A percentile compares a stretch with the other conserved stretches of the same genome.
These are phyloP conservation scores for Sanguinoderma infundibulare DNA, from an alignment of 1,284 basidiomycete species.

Conservation along the genomic window DNA sequence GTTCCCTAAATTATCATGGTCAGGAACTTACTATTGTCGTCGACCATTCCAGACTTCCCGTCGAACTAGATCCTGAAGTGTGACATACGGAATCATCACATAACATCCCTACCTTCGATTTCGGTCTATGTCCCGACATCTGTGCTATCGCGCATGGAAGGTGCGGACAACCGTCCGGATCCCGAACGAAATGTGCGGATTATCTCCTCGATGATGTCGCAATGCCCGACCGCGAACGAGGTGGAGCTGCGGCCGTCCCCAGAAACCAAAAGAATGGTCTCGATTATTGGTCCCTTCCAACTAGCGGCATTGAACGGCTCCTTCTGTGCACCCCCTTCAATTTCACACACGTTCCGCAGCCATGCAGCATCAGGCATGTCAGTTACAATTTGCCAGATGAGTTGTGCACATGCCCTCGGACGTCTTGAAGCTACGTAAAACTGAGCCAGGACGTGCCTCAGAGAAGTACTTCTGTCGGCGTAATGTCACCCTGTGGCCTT, in stretches of 20 bases:
- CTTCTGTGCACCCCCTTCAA: neutral
- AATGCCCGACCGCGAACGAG: too few relatives aligned
- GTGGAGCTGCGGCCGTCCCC: too few relatives aligned
- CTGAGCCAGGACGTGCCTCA: slow-evolving; percentile 5
- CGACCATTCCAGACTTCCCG: neutral
- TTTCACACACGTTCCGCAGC: neutral
- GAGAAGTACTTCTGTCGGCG: slow-evolving; percentile 9
- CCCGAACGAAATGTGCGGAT: neutral
- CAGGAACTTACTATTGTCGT: neutral
- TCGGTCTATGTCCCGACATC: neutral
- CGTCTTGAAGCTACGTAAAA: slow-evolving; percentile 16
- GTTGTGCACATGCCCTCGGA: slow-evolving; percentile 18
- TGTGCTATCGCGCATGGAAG: neutral
- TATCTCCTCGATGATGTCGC: neutral
- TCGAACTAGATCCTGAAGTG: neutral
- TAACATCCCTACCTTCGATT: neutral
- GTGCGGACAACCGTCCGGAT: neutral
- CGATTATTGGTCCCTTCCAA: too few relatives aligned
- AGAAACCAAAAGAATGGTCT: too few relatives aligned
- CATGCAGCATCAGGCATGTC: neutral
- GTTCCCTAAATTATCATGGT: neutral
- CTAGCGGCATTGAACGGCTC: neutral
- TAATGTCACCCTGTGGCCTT: neutral
- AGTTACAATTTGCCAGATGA: slow-evolving; percentile 2
- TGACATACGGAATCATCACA: neutral